Conservation (phyloP, 805 yeast genomes). For the Metschnikowia sp. region DNA sequence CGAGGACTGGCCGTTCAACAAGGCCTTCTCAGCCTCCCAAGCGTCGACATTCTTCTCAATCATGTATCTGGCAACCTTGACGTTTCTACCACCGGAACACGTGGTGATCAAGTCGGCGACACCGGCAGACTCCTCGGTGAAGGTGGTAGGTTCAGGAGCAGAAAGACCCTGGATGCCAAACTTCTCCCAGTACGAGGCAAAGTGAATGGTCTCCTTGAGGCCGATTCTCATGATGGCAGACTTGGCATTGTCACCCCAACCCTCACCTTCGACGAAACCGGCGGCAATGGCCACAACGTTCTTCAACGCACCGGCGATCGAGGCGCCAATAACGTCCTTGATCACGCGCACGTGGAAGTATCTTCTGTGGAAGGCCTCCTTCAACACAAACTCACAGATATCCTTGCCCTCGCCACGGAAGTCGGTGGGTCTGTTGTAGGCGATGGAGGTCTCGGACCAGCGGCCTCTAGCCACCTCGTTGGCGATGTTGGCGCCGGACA, state of each 20-base stretch:
- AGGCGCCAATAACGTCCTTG: conserved; percentile 44
- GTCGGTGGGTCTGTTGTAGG: conserved; percentile 38
- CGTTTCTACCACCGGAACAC: conserved; percentile 47
- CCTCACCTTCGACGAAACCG: conserved; percentile 46
- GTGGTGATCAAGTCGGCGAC: conserved; percentile 48
- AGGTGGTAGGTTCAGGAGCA: conserved; percentile 40
- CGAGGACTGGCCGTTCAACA: conserved; percentile 45
- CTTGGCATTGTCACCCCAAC: conserved; percentile 50
- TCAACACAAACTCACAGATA: conserved; percentile 37
- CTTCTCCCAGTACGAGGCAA: conserved; percentile 27
- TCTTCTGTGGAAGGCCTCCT: conserved; percentile 43
- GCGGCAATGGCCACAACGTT: conserved; percentile 46
- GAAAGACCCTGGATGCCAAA: conserved; percentile 21
- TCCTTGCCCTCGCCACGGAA: conserved; percentile 41
- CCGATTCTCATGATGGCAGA: conserved; percentile 48
- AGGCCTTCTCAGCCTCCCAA: conserved; percentile 40
- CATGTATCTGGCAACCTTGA: conserved; percentile 45
- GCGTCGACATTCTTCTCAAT: conserved; percentile 41
- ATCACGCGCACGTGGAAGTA: conserved; percentile 46
- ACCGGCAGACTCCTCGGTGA: conserved; percentile 45
- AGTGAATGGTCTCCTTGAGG: conserved; percentile 40
- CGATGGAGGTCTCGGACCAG: conserved; percentile 48
- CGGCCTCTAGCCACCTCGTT: conserved; percentile 45
- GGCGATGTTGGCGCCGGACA: conserved; percentile 49
- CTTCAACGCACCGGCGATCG: conserved; percentile 47